Evolutionary conservation across 139 green algal genomes (phyloP).

Genomic region (Choricystis sp.): DNA sequence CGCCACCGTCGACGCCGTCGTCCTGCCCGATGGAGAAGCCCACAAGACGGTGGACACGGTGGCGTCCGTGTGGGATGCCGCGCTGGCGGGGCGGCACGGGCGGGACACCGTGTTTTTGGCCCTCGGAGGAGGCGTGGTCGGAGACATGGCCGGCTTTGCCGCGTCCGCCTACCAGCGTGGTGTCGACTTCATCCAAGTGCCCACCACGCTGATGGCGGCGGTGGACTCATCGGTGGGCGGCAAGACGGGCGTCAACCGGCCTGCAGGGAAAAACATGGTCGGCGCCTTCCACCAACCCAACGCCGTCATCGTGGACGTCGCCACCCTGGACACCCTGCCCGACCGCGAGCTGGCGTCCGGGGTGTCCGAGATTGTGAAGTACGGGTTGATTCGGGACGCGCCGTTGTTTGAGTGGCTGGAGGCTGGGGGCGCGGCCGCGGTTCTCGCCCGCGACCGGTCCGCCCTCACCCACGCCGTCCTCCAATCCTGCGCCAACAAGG

Average conservation of each 20-base stretch:
- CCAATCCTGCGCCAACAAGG: conserved; percentile 93
- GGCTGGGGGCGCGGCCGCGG: conserved; percentile 57
- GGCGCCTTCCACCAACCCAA: conserved; percentile 74
- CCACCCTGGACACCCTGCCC: conserved; percentile 75
- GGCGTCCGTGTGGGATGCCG: conserved; percentile 62
- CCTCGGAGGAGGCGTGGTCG: conserved; percentile 90
- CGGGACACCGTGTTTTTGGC: conserved; percentile 85
- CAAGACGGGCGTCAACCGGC: conserved; percentile 98
- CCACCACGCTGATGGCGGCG: conserved; percentile 94
- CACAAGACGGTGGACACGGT: conserved; percentile 83
- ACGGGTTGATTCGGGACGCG: conserved; percentile 89
- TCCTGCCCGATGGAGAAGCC: conserved; percentile 89
- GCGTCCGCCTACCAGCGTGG: conserved; percentile 87
- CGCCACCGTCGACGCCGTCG: conserved; percentile 46
- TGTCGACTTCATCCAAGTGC: conserved; percentile 92
- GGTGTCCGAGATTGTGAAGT: conserved; percentile 97
- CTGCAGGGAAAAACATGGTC: conserved; percentile 99
- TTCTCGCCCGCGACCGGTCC: conserved; percentile 63
- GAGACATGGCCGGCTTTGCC: conserved; percentile 97
- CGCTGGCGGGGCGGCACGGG: conserved; percentile 65
- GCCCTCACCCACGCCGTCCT: conserved; percentile 83
- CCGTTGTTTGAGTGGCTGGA: conserved; percentile 91
- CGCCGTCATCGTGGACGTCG: conserved; percentile 83
- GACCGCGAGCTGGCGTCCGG: conserved; percentile 78
- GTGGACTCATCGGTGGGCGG: conserved; percentile 96